Base-by-base conservation (phyloP, 2,329 filamentous ascomycete species). In the Aureobasidium namibiae region DNA sequence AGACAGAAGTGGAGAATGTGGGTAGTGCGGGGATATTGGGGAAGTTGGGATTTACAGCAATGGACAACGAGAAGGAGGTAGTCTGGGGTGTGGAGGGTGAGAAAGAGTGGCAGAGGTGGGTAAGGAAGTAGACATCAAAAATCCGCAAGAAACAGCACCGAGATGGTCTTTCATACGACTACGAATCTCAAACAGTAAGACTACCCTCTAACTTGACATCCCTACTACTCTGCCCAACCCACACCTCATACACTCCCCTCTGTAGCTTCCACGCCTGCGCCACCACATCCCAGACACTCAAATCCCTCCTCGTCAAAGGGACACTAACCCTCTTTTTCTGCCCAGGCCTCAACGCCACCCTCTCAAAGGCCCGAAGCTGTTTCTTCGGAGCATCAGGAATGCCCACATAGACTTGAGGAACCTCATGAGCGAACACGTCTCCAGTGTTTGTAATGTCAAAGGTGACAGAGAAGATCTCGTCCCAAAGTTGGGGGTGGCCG, bases 371-470 rank as follows among this genome's bases (percentile, higher is more conserved):
- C 18, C 85, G 76, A 5, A 88, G 75, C 67, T 85, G 82, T 61
- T 65, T 54, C 70, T 67, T 60, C 3, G 66, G 67, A 13, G 63
- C 63, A 16, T 65, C 62, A 1, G 65, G 63, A 8, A 68, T 63
- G 6, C 61, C 62, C 21, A 67, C 18, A 63, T 82, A 82, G 3
- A 84, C 67, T 65, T 85, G 82, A 2, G 78, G 76, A 1, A 85
- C 80, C 21, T 81, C 81, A 33, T 78, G 77, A 33, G 79, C 80
- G 0, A 70, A 62, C 1, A 74, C 71, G 61, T 66, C 64, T 1
- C 89, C 89, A 0, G 77, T 80, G 66, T 94, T 92, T 4, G 74
- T 78, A 1, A 92, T 73, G 0, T 73, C 78, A 4, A 82, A 80
- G 1, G 78, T 75, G n/a, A 89, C 77, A 0, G 77, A 77, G 34